phyloP scores from a whole-genome alignment of 164 flowering plant species.

The Buxus sempervirens region DNA sequence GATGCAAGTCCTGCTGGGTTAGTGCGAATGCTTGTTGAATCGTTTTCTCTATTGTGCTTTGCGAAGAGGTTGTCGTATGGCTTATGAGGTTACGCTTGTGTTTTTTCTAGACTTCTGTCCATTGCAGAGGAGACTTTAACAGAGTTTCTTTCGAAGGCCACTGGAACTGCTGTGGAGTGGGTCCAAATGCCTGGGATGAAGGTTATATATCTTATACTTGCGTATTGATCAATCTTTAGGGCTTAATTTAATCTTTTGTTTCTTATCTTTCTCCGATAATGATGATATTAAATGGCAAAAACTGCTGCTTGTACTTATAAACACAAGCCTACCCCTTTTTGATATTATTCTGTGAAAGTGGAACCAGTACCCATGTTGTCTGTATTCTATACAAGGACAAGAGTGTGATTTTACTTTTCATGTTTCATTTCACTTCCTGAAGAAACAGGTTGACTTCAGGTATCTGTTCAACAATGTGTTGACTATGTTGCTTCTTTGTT shows the following conservation, averaged over 20 bases:
- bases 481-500: background rate
- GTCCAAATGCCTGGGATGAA: conserved; percentile 99
- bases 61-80: conserved; percentile 14
- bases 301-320: too few species aligned
- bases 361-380: background rate
- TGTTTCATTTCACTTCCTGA: background rate
- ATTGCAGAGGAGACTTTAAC: conserved; percentile 96
- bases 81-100: conserved; percentile 22
- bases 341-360: too few species aligned
- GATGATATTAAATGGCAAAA: too few species aligned
- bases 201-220: conserved; percentile 32
- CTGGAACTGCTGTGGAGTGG: conserved; percentile 99
- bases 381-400: background rate
- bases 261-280: background rate
- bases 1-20: conserved; percentile 99
- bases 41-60: conserved; percentile 19
- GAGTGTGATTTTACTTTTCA: background rate
- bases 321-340: too few species aligned
- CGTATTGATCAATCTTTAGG: conserved; percentile 2
- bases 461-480: background rate
- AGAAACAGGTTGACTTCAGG: background rate
- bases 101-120: conserved; percentile 72
- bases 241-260: background rate
- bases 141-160: conserved; percentile 96
- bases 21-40: conserved; percentile 34